Conservation (phyloP, 2,329 filamentous ascomycete genomes). For the Ophiostoma sp. region DNA sequence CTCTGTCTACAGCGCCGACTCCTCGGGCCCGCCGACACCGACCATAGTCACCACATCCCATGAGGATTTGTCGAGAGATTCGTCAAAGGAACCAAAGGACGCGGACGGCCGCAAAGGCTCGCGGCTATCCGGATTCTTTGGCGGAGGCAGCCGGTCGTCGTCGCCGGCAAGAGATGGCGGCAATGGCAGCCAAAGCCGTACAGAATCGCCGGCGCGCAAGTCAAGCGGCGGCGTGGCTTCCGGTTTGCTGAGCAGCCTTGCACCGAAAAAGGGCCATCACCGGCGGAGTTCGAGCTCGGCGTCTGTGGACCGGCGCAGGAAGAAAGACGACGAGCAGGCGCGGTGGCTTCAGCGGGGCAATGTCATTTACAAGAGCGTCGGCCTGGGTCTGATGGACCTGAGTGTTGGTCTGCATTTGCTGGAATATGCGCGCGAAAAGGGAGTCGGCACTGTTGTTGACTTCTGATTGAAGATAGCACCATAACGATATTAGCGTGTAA, state of each 20-base stretch:
- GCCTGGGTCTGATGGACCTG: conserved; percentile 61
- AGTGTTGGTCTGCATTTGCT: conserved; percentile 56
- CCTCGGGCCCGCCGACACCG: not conserved
- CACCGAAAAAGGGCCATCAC: conserved; percentile 28
- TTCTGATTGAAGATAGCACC: conserved; percentile 38
- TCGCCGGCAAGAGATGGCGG: not conserved
- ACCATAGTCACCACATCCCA: conserved; percentile 14
- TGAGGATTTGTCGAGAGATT: too few relatives aligned
- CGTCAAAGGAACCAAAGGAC: too few relatives aligned
- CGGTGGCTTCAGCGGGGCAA: conserved; percentile 57
- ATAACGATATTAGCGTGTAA: too few relatives aligned
- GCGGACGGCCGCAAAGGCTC: not conserved
- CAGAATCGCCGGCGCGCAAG: conserved; percentile 12
- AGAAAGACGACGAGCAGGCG: conserved; percentile 45
- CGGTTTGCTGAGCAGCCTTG: conserved; percentile 13
- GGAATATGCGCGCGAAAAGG: conserved; percentile 49
- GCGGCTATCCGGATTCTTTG: not conserved
- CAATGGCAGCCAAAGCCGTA: not conserved
- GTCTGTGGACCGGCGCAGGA: conserved; percentile 28
- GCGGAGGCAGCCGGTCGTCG: not conserved
- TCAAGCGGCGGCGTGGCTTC: conserved; percentile 7
- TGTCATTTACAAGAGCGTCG: conserved; percentile 65
- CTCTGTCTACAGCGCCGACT: conserved; percentile 17
- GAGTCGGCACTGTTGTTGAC: conserved; percentile 49
- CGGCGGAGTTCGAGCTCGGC: conserved; percentile 33